Percentiles rank a stretch among this genome's conserved stretches.
Evolutionary conservation across 495 filamentous ascomycete genomes (phyloP).

Genomic region (Schizothecium vesticola): DNA sequence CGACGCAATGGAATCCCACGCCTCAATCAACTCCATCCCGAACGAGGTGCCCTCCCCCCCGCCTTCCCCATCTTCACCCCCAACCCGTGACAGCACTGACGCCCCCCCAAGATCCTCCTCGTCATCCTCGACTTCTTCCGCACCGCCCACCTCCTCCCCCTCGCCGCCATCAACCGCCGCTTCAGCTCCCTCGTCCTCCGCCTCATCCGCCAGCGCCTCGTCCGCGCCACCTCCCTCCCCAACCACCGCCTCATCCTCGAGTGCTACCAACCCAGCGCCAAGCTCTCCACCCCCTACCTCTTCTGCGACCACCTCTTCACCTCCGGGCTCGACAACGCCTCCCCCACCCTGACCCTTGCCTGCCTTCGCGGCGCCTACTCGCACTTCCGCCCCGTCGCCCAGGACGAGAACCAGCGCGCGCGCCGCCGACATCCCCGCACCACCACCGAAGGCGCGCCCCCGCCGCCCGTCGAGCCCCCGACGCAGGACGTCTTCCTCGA

Average conservation of each 20-base stretch:
- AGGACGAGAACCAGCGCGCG: constrained; percentile 39
- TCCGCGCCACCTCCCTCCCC: constrained; percentile 48
- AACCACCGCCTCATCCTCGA: constrained; percentile 67
- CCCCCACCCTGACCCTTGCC: constrained; percentile 24
- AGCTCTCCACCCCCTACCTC: constrained; percentile 60
- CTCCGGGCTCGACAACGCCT: constrained; percentile 38
- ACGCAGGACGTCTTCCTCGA: constrained; percentile 61
- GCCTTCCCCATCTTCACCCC: background rate
- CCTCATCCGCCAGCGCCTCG: constrained; percentile 60
- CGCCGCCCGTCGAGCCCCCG: constrained; percentile 33
- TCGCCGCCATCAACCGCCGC: constrained; percentile 57
- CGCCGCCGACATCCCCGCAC: constrained; percentile 28
- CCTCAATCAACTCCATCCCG: constrained; percentile 34
- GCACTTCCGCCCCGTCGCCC: constrained; percentile 55
- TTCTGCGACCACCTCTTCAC: constrained; percentile 65
- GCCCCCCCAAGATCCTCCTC: constrained; percentile 56
- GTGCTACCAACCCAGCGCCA: constrained; percentile 69
- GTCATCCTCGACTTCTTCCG: constrained; percentile 57
- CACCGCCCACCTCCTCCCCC: constrained; percentile 54
- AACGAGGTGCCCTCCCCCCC: constrained; percentile 38
- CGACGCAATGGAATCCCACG: constrained; percentile 22
- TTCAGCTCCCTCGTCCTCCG: constrained; percentile 64
- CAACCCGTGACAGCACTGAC: background rate
- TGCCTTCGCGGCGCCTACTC: constrained; percentile 39
- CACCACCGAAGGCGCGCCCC: constrained; percentile 12